A percentile compares a stretch with the other conserved stretches of the same genome.
Conservation (phyloP, 495 filamentous ascomycete species). For the Amorphotheca resinae region DNA sequence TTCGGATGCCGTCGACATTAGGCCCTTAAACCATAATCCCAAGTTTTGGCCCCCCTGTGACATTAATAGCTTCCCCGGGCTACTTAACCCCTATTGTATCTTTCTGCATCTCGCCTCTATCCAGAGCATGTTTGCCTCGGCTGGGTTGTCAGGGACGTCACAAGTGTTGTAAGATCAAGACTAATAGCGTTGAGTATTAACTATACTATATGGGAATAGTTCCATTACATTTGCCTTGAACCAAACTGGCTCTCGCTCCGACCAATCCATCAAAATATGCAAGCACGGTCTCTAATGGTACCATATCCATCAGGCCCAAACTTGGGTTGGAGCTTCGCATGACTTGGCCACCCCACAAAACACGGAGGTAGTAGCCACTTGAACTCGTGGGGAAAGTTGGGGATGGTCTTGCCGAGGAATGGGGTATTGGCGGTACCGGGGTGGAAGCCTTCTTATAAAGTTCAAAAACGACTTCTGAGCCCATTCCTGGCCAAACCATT, state of each 20-base stretch:
- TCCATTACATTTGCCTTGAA: conserved; percentile 27
- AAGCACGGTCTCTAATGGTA: conserved; percentile 43
- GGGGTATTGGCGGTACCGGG: neutral
- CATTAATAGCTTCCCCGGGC: too few relatives aligned
- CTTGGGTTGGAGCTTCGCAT: conserved; percentile 44
- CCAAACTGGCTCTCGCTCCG: conserved; percentile 35
- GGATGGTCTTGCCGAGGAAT: too few relatives aligned
- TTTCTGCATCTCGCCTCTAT: too few relatives aligned
- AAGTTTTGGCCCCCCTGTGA: too few relatives aligned
- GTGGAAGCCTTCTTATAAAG: conserved; percentile 30
- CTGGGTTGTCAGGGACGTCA: too few relatives aligned
- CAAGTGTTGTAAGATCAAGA: too few relatives aligned
- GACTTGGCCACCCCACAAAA: conserved; percentile 51
- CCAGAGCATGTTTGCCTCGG: too few relatives aligned
- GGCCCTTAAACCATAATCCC: too few relatives aligned
- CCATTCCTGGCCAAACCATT: conserved; percentile 72
- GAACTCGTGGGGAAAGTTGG: too few relatives aligned
- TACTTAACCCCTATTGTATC: too few relatives aligned
- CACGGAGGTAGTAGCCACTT: conserved; percentile 35
- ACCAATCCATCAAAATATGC: conserved; percentile 53
- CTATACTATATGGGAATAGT: conserved; percentile 6
- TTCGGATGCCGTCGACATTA: too few relatives aligned
- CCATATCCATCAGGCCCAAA: conserved; percentile 48
- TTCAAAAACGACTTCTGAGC: conserved; percentile 57
- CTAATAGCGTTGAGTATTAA: neutral